A percentile compares a stretch with the other conserved stretches of the same genome.
Evolutionary conservation across 2,329 filamentous ascomycete genomes (phyloP).

Genomic region (Didymella sp.): DNA sequence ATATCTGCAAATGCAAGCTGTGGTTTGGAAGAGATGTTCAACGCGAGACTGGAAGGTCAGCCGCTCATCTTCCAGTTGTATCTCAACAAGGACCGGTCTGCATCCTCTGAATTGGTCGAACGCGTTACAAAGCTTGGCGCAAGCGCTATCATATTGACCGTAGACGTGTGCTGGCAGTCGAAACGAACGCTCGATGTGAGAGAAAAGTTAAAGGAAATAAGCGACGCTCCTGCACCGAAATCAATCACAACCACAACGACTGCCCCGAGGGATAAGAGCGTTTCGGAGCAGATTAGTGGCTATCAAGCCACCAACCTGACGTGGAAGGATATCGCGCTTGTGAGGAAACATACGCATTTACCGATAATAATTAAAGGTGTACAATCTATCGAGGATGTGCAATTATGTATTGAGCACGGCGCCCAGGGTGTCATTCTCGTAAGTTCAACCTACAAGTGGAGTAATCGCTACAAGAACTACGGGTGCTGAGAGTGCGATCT

Average conservation of each 20-base stretch:
- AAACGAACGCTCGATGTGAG: slow-evolving; percentile 10
- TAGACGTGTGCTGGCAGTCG: slow-evolving; percentile 12
- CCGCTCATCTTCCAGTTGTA: slow-evolving; percentile 11
- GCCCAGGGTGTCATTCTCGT: slow-evolving; percentile 10
- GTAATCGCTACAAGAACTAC: background rate
- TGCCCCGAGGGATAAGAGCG: background rate
- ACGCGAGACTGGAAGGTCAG: slow-evolving; percentile 2
- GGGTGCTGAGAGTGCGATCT: background rate
- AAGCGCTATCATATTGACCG: slow-evolving; percentile 9
- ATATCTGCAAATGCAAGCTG: slow-evolving; percentile 11
- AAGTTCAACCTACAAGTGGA: background rate
- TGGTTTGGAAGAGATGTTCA: slow-evolving; percentile 9
- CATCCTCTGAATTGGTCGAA: slow-evolving; percentile 4
- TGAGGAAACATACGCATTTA: slow-evolving; percentile 6
- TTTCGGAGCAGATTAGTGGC: slow-evolving; percentile 10
- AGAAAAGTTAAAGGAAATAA: slow-evolving; percentile 3
- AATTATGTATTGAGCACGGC: slow-evolving; percentile 2
- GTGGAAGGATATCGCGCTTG: slow-evolving; percentile 4
- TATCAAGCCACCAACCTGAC: slow-evolving; percentile 11
- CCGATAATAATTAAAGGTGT: slow-evolving; percentile 10
- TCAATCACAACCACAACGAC: background rate
- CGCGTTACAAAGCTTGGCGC: slow-evolving; percentile 9
- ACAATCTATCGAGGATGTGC: slow-evolving; percentile 8
- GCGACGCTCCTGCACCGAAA: background rate
- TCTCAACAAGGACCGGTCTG: slow-evolving; percentile 9